A percentile compares a stretch with the other conserved stretches of the same genome.
phyloP scores from a whole-genome alignment of 352 stramenopile species.

The Globisporangium paddicum region DNA sequence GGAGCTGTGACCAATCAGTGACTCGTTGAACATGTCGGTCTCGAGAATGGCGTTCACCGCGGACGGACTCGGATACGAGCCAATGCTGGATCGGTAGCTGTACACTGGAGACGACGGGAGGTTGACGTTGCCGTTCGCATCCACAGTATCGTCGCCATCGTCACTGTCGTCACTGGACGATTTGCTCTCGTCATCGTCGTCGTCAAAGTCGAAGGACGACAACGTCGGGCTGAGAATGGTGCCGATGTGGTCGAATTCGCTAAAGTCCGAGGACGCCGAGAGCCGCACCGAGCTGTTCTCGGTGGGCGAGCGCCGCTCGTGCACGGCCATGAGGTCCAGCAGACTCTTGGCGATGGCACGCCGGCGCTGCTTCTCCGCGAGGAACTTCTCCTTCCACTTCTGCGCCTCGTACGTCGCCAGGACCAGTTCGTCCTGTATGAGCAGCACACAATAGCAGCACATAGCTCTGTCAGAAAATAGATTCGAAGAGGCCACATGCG shows the following conservation, averaged over 20 bases:
- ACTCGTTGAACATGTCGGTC: not conserved
- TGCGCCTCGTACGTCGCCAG: conserved; percentile 62
- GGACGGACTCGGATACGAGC: not conserved
- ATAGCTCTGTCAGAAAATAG: conserved; percentile 8
- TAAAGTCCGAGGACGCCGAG: conserved; percentile 39
- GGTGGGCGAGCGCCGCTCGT: conserved; percentile 23
- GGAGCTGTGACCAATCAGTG: conserved; percentile 22
- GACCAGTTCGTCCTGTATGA: conserved; percentile 48
- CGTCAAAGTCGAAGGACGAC: conserved; percentile 85
- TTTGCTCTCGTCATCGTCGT: conserved; percentile 30
- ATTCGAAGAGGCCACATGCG: not conserved
- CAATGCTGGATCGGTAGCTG: conserved; percentile 3
- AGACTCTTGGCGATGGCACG: conserved; percentile 62
- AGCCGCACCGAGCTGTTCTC: conserved; percentile 14
- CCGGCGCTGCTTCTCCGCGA: conserved; percentile 61
- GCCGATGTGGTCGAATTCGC: conserved; percentile 47
- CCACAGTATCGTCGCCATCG: not conserved
- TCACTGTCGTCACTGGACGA: conserved; percentile 2
- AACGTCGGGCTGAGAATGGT: conserved; percentile 76
- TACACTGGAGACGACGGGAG: not conserved
- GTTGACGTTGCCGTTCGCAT: not conserved
- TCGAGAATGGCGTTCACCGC: not conserved
- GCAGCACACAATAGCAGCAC: not conserved
- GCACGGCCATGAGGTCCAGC: conserved; percentile 52
- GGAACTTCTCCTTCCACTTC: conserved; percentile 80